Conservation (phyloP, 169 alveolate species). For the Prorocentrum cordatum region DNA sequence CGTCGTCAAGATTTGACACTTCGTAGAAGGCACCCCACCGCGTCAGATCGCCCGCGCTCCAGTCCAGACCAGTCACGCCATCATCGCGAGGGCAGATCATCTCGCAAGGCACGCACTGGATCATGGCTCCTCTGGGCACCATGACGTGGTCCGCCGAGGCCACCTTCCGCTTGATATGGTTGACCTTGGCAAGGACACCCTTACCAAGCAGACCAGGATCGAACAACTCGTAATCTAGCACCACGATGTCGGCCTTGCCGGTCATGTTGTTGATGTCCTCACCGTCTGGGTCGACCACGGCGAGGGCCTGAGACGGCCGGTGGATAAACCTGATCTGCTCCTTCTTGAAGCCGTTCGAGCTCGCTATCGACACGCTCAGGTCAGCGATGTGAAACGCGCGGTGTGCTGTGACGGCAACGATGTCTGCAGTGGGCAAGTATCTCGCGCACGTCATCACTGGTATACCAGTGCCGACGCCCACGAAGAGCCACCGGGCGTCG, state of each 20-base stretch:
- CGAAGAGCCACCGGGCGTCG: constrained; percentile 53
- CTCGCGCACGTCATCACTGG: constrained; percentile 52
- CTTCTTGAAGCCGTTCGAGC: background rate
- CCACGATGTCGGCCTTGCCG: constrained; percentile 41
- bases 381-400: background rate
- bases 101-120: constrained; percentile 38
- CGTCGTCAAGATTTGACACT: constrained; percentile 20
- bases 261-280: constrained; percentile 42
- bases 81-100: constrained; percentile 28
- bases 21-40: constrained; percentile 71
- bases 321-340: background rate
- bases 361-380: background rate
- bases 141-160: constrained; percentile 27
- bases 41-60: constrained; percentile 23
- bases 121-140: constrained; percentile 42
- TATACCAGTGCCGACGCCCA: constrained; percentile 21
- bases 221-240: constrained; percentile 57
- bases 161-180: constrained; percentile 33
- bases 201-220: constrained; percentile 59
- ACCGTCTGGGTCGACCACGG: constrained; percentile 58
- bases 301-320: constrained; percentile 62
- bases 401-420: constrained; percentile 51
- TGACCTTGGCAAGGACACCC: constrained; percentile 26
- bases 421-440: constrained; percentile 48
- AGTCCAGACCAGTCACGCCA: background rate